phyloP scores from a whole-genome alignment of 768 basidiomycete genomes.

The Pulveroboletus frians region DNA sequence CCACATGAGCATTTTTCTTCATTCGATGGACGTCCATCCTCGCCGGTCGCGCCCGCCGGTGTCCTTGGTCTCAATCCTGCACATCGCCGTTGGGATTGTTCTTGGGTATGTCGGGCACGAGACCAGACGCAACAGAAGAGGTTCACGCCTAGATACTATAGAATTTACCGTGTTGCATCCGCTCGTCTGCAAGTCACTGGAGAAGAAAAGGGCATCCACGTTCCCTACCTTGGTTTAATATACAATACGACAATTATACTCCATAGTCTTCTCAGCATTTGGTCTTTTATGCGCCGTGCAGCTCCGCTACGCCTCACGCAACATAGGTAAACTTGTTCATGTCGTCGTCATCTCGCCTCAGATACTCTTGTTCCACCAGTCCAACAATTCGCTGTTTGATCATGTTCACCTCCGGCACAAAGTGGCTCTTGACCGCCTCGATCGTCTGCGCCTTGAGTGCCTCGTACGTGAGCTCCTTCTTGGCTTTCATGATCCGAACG shows the following conservation, averaged over 20 bases:
- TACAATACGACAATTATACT: not conserved
- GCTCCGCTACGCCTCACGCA: constrained; percentile 39
- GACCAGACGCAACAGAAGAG: not conserved
- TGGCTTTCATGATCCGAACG: constrained; percentile 93
- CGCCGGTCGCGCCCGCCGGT: not conserved
- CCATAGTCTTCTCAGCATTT: not conserved
- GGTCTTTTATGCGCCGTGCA: not conserved
- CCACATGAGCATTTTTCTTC: not conserved
- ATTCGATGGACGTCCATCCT: not conserved
- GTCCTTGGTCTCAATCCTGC: not conserved
- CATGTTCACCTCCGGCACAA: constrained; percentile 74
- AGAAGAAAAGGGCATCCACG: not conserved
- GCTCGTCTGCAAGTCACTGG: not conserved
- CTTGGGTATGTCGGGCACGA: not conserved
- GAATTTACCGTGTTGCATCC: not conserved
- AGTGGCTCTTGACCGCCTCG: constrained; percentile 82
- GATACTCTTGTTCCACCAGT: constrained; percentile 82
- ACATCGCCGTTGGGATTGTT: no score
- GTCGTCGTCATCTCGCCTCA: constrained; percentile 71
- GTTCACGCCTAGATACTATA: not conserved
- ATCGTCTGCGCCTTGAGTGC: constrained; percentile 79
- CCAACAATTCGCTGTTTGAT: constrained; percentile 84
- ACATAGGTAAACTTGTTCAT: constrained; percentile 74
- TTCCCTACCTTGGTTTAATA: not conserved
- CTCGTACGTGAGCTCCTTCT: constrained; percentile 77